Evolutionary conservation across 1,284 basidiomycete genomes (phyloP).

Genomic region (Ustilago nuda): DNA sequence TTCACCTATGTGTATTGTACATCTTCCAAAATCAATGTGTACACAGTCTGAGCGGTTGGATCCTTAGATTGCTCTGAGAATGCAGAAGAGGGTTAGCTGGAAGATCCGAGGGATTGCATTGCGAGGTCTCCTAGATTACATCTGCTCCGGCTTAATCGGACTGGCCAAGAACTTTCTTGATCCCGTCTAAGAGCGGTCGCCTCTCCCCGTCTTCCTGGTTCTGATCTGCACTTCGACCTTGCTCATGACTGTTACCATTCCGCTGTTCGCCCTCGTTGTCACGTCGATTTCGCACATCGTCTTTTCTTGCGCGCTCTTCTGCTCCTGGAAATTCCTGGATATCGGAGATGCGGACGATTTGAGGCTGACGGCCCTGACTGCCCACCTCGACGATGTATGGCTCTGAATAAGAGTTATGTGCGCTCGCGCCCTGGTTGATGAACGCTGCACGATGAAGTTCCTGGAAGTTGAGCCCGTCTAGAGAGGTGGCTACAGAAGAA

Average conservation of each 20-base stretch:
- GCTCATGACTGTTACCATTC: background rate
- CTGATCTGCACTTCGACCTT: conserved; percentile 1
- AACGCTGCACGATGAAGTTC: conserved; percentile 32
- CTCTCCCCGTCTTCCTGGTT: conserved; percentile 24
- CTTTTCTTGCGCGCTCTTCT: conserved; percentile 27
- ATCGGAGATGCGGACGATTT: conserved; percentile 48
- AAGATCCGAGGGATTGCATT: background rate
- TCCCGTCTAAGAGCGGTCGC: conserved; percentile 30
- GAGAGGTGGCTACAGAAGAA: conserved; percentile 30
- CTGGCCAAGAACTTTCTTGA: conserved; percentile 35
- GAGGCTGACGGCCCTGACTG: conserved; percentile 38
- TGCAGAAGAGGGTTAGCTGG: no score
- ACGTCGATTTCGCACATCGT: conserved; percentile 14
- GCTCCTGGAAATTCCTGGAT: conserved; percentile 46
- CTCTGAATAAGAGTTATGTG: conserved; percentile 31
- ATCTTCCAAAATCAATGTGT: background rate
- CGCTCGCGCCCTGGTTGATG: conserved; percentile 27
- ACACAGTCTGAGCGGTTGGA: no score
- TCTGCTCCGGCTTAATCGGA: conserved; percentile 3
- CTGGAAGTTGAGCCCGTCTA: conserved; percentile 29
- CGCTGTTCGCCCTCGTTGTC: background rate
- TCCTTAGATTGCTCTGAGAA: no score
- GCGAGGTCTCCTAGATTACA: background rate
- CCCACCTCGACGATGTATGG: conserved; percentile 64
- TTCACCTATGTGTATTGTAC: no score